Base-by-base conservation (phyloP, 768 basidiomycete species). In the Cystofilobasidium capitatum region DNA sequence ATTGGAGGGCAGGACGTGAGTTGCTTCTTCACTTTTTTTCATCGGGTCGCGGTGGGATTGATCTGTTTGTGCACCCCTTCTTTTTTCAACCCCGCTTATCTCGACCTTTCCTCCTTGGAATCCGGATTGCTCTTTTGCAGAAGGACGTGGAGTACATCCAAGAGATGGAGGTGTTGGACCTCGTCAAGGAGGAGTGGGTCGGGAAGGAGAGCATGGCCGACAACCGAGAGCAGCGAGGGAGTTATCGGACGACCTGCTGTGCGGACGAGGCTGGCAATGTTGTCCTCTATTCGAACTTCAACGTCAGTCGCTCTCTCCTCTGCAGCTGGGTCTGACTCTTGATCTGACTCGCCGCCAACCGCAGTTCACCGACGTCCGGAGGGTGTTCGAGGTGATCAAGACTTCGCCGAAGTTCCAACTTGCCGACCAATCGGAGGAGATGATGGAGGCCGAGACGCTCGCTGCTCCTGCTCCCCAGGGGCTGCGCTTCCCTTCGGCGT, bases 251-350 rank as follows among this genome's bases (percentile, higher is more conserved):
- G 40, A 47, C 70, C 14, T 55, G 51, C 40, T 51, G 51, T 24
- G 51, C 63, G n/a, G 54, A 31, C 22, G 63, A 39, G 39, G 39
- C 14, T 17, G 51, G 63, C 1, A 55, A 96, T 71, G 88, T 97
- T 36, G 89, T 84, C 77, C 80, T 94, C 33, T 99, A 93, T 77
- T 91, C 89, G 73, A 99, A 98, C 76, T 96, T 93, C 80, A 97
- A 97, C 79, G 79, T 80, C 64, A 76, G 79, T 62, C 29, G n/a
- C n/a, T n/a, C n/a, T n/a, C n/a, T 33, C 31, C 31, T 20, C n/a
- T n/a, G 2, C n/a, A 31, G 8, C 20, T 13, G 35, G 33, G 13
- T 20, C 22, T 24, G 72, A 86, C 63, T 62, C 22, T 58, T 29
- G 4, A 26, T 45, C 26, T 59, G 22, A 66, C 20, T 63, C 31